Base-by-base conservation (phyloP, 2,329 filamentous ascomycete species). In the Xylariaceae sp. region DNA sequence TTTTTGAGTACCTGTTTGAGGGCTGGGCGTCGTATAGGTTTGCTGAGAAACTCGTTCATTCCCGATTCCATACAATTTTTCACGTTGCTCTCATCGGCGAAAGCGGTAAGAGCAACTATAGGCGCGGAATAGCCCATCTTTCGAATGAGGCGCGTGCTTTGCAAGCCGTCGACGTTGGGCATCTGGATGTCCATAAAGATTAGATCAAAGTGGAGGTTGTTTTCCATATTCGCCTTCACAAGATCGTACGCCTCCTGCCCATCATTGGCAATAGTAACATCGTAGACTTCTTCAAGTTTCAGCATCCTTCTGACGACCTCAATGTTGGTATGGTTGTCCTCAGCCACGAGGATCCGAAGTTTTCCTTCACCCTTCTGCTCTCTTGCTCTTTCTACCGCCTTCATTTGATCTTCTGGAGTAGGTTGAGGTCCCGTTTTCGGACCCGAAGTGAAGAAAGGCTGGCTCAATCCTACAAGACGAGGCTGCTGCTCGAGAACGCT, bases 121-220 rank as follows among this genome's bases (percentile, higher is more conserved):
- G 90, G 90, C 2, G 86, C 85, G 9, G 78, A 81, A 64, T 93
- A 96, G 1, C 90, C 90, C 70, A 91, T 86, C 60, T 89, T 73
- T 6, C 90, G 80, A 53, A 96, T 95, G 26, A 94, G 70, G 9
- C 84, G 78, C 1, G 90, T 95, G 35, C 85, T 90, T 60, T 95
- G 85, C 18, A 96, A 69, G 2, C 90, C 90, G 57, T 95, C 89
- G 12, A 96, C 76, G 48, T 93, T 94, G 3, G 90, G 90, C 90
- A 96, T 96, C 65, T 87, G 88, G 7, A 95, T 85, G 55, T 96
- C 90, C 90, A 95, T 96, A 59, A 95, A 93, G 48, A 96, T 91
- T 19, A 96, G 73, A 52, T 95, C 88, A 59, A 91, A 95, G 2
- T 77, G 76, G 41, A 77, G 73, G 39, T 83, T 76, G 19, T 76